Percentiles rank a stretch among this genome's conserved stretches.
Conservation (phyloP, 257 asterid genomes). For the Datura wrightii region DNA sequence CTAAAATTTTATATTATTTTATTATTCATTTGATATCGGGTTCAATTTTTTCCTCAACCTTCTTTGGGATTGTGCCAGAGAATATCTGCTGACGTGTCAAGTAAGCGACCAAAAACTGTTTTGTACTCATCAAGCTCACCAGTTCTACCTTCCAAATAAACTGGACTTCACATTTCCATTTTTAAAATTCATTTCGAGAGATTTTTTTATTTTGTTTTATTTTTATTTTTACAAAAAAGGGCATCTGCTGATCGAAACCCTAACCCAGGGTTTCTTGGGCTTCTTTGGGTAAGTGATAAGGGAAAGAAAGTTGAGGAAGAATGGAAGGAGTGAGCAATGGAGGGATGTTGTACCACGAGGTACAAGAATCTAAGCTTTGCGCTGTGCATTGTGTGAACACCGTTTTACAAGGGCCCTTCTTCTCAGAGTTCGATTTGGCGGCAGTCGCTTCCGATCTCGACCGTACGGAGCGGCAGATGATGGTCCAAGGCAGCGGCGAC, state of each 20-base stretch:
- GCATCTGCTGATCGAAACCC: not conserved
- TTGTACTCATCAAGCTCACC: not conserved
- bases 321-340: slow-evolving; percentile 71
- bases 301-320: not conserved
- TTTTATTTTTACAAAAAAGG: not conserved
- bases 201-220: no score
- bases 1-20: no score
- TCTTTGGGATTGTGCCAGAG: not conserved
- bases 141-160: slow-evolving; percentile 13
- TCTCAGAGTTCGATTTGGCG: slow-evolving; percentile 98
- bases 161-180: not conserved
- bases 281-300: not conserved
- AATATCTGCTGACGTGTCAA: not conserved
- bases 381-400: slow-evolving; percentile 99
- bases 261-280: not conserved
- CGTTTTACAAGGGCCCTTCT: slow-evolving; percentile 93
- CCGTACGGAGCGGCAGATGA: slow-evolving; percentile 87
- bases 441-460: slow-evolving; percentile 98
- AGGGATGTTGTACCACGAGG: slow-evolving; percentile 99
- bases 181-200: not conserved
- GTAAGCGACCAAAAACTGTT: not conserved
- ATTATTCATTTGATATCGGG: no score
- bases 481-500: slow-evolving; percentile 82
- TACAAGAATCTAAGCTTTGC: slow-evolving; percentile 99
- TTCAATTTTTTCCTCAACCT: no score